A percentile compares a stretch with the other conserved stretches of the same genome.
Conservation (phyloP, 73 alveolate genomes). For the Tetrahymena thermophila region DNA sequence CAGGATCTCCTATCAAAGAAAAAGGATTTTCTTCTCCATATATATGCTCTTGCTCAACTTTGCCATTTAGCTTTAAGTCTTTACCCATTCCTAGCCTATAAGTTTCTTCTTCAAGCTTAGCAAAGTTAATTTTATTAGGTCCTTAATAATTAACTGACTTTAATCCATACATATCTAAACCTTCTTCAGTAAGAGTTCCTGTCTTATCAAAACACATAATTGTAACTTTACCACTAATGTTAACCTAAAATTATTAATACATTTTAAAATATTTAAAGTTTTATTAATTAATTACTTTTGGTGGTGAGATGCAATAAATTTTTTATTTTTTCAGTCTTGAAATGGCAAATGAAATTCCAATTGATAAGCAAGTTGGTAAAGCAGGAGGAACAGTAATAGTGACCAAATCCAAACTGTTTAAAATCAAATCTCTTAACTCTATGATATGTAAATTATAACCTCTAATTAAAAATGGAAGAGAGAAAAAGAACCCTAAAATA, state of each 20-base stretch:
- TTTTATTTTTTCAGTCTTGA: constrained; percentile 55
- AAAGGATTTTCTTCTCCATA: neutral
- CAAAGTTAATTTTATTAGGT: neutral
- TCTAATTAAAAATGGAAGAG: constrained; percentile 41
- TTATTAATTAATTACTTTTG: constrained; percentile 41
- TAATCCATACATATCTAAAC: constrained; percentile 76
- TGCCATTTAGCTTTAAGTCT: neutral
- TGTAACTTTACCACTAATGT: constrained; percentile 72
- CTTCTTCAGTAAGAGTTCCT: constrained; percentile 94
- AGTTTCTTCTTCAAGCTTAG: neutral
- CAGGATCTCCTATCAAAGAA: neutral
- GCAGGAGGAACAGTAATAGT: constrained; percentile 93
- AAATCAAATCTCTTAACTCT: constrained; percentile 40
- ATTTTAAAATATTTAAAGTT: too few relatives aligned
- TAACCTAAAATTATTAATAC: constrained; percentile 33
- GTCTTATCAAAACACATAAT: constrained; percentile 90
- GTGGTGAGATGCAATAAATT: constrained; percentile 75
- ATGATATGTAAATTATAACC: constrained; percentile 29
- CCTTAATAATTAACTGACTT: constrained; percentile 11
- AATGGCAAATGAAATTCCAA: constrained; percentile 75
- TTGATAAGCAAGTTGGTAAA: constrained; percentile 80
- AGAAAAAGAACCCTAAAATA: constrained; percentile 38
- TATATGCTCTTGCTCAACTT: neutral
- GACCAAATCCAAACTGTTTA: constrained; percentile 64
- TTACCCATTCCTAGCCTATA: neutral